phyloP scores from a whole-genome alignment of 2,329 filamentous ascomycete species.

The Aspergillus phoenicis region DNA sequence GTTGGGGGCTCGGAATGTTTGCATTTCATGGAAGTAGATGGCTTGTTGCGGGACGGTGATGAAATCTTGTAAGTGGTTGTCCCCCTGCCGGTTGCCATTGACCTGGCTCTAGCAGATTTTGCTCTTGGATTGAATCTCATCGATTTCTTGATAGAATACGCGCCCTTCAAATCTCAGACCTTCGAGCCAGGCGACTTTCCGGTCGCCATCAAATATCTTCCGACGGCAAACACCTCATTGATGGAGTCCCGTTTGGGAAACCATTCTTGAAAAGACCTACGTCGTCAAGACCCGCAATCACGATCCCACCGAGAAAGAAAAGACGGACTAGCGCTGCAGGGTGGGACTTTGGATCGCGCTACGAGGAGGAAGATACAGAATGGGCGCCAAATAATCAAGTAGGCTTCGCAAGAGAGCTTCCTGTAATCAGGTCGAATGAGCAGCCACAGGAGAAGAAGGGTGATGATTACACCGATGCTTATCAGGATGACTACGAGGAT shows the following conservation, averaged over 20 bases:
- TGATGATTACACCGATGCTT: slow-evolving; percentile 33
- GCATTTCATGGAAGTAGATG: slow-evolving; percentile 74
- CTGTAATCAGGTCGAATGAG: slow-evolving; percentile 21
- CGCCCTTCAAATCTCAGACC: slow-evolving; percentile 72
- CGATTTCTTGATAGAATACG: slow-evolving; percentile 64
- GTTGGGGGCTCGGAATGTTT: slow-evolving; percentile 82
- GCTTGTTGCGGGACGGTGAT: slow-evolving; percentile 78
- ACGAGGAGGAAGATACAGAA: slow-evolving; percentile 37
- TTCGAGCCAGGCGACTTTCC: slow-evolving; percentile 70
- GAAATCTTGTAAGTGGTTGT: slow-evolving; percentile 68
- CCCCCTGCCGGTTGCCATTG: not conserved
- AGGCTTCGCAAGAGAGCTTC: slow-evolving; percentile 28
- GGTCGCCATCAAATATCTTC: slow-evolving; percentile 79
- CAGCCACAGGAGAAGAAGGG: slow-evolving; percentile 27
- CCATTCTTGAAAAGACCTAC: slow-evolving; percentile 63
- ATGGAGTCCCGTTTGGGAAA: slow-evolving; percentile 82
- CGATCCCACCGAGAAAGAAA: slow-evolving; percentile 73
- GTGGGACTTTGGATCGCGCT: slow-evolving; percentile 29
- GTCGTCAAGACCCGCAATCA: slow-evolving; percentile 65
- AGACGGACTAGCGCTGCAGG: slow-evolving; percentile 48
- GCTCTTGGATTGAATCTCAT: not conserved
- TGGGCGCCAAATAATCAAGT: slow-evolving; percentile 31
- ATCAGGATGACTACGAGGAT: slow-evolving; percentile 31
- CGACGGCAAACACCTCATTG: slow-evolving; percentile 78
- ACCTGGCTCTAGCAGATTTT: not conserved